phyloP scores from a whole-genome alignment of 805 yeast genomes.

The Candida chauliodis region DNA sequence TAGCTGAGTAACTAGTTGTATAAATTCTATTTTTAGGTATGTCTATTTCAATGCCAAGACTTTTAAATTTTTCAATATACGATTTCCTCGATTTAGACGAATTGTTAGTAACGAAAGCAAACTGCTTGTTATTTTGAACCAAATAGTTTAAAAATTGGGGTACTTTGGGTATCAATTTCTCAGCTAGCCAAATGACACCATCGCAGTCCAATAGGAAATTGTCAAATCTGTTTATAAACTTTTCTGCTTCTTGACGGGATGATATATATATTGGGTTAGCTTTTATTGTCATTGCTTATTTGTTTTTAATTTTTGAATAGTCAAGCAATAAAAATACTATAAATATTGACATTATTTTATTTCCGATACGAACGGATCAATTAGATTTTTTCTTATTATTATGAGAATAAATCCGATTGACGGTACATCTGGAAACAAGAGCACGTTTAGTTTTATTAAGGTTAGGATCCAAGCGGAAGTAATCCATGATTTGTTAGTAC shows the following conservation, averaged over 20 bases:
- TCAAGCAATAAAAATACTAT: too few species aligned
- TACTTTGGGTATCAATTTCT: slow-evolving; percentile 30
- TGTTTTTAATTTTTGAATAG: too few species aligned
- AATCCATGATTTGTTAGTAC: too few species aligned
- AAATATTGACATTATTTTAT: too few species aligned
- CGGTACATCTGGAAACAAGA: too few species aligned
- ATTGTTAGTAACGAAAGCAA: slow-evolving; percentile 37
- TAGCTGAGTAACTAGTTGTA: slow-evolving; percentile 39
- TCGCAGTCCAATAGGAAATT: slow-evolving; percentile 39
- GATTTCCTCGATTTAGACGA: slow-evolving; percentile 29
- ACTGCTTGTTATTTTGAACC: slow-evolving; percentile 20
- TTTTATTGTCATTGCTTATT: slow-evolving; percentile 8
- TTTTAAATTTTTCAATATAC: slow-evolving; percentile 28
- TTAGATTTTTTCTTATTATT: too few species aligned
- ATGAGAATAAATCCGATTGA: too few species aligned
- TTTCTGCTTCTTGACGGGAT: slow-evolving; percentile 15
- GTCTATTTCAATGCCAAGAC: slow-evolving; percentile 22
- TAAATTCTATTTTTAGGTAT: slow-evolving; percentile 25
- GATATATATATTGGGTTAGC: slow-evolving; percentile 8
- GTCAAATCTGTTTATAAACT: slow-evolving; percentile 25
- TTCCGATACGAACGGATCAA: too few species aligned
- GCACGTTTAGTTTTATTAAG: too few species aligned
- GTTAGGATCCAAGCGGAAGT: too few species aligned
- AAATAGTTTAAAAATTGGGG: slow-evolving; percentile 22
- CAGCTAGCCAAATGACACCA: slow-evolving; percentile 40